Percentiles rank a stretch among this genome's conserved stretches.
Evolutionary conservation across 2,329 filamentous ascomycete species (phyloP).

Genomic region (Emmonsiellopsis sp.): DNA sequence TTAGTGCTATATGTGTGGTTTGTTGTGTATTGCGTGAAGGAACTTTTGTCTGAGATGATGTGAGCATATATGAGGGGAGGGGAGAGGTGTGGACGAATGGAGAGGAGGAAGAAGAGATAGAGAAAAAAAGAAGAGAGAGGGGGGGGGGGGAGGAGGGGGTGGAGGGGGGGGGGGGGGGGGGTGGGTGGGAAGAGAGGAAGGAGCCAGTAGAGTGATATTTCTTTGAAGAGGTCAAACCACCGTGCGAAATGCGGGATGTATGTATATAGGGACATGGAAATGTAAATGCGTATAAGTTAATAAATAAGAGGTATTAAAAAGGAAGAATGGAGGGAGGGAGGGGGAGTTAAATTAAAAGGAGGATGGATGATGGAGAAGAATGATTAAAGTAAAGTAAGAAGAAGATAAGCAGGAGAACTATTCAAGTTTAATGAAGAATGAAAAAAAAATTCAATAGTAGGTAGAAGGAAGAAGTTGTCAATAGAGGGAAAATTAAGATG

Average conservation of each 20-base stretch:
- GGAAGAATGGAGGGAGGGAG: not conserved
- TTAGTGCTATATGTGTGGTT: no score
- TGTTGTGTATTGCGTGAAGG: no score
- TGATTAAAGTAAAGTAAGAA: constrained; percentile 2
- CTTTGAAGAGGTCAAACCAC: not conserved
- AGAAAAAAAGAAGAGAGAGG: no score
- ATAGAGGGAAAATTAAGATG: constrained; percentile 7
- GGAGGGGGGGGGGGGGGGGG: no score
- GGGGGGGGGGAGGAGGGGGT: not conserved
- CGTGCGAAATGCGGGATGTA: not conserved
- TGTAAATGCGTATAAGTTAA: not conserved
- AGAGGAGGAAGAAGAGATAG: no score
- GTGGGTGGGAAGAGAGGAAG: not conserved
- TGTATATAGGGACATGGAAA: not conserved
- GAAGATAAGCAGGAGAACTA: not conserved
- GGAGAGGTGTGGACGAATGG: no score
- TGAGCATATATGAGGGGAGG: no score
- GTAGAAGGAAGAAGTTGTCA: constrained; percentile 17
- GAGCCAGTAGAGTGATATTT: not conserved
- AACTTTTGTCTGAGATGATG: no score
- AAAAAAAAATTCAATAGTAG: not conserved
- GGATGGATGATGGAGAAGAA: not conserved
- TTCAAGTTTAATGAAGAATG: not conserved
- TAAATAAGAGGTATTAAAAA: not conserved
- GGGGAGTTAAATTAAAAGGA: not conserved